Conservation (phyloP, 1,284 basidiomycete genomes). For the Fistulinella cinereoalba region DNA sequence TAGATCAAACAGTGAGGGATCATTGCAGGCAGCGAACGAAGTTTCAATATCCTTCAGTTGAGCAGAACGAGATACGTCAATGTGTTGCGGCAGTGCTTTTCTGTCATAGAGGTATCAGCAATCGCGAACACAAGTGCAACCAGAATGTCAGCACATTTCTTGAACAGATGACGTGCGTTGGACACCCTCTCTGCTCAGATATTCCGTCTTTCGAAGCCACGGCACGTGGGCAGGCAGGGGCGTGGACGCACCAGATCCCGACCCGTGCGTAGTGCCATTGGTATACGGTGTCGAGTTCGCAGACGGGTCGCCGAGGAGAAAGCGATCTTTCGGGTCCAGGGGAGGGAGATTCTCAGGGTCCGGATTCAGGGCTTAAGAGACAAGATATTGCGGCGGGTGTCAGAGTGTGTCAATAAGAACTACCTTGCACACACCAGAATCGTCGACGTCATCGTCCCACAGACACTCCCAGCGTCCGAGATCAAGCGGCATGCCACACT, state of each 20-base stretch:
- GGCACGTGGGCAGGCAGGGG: slow-evolving; percentile 65
- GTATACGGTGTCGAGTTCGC: slow-evolving; percentile 42
- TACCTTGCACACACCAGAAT: slow-evolving; percentile 50
- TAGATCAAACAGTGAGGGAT: slow-evolving; percentile 50
- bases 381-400: too few species aligned
- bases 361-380: slow-evolving; percentile 65
- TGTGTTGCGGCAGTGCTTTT: slow-evolving; percentile 50
- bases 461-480: slow-evolving; percentile 77
- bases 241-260: slow-evolving; percentile 38
- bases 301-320: slow-evolving; percentile 60
- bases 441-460: slow-evolving; percentile 76
- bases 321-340: slow-evolving; percentile 72
- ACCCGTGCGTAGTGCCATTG: slow-evolving; percentile 39
- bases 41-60: slow-evolving; percentile 82
- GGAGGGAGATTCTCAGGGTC: slow-evolving; percentile 56
- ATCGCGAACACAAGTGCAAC: not conserved
- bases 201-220: slow-evolving; percentile 89
- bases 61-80: slow-evolving; percentile 76
- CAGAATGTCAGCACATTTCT: slow-evolving; percentile 50
- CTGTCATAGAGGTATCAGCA: slow-evolving; percentile 32
- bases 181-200: slow-evolving; percentile 67
- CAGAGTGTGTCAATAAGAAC: too few species aligned
- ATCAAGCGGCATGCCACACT: slow-evolving; percentile 92
- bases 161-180: slow-evolving; percentile 45
- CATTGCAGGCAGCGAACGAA: slow-evolving; percentile 69